These are phyloP conservation scores for Lactifluus hygrophoroides DNA, from an alignment of 768 basidiomycete species.

Conservation along the genomic window DNA sequence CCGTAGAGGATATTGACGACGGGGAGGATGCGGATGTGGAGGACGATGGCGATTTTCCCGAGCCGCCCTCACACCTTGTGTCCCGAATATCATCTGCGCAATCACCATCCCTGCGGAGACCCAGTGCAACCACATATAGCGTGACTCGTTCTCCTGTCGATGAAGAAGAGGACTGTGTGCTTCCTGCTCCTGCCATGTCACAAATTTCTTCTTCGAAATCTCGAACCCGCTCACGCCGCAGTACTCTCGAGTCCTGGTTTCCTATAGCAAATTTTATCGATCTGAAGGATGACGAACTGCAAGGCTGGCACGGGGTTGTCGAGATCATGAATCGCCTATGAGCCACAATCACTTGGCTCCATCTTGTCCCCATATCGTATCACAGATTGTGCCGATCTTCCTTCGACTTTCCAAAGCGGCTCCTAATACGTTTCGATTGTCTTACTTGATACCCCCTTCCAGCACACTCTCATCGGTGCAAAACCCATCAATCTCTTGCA, in stretches of 20 bases:
- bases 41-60: constrained; percentile 27
- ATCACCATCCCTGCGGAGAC: constrained; percentile 8
- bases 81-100: not conserved
- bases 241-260: constrained; percentile 44
- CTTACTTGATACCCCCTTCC: not conserved
- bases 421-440: not conserved
- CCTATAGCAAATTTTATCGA: constrained; percentile 60
- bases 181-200: not conserved
- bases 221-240: constrained; percentile 28
- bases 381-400: constrained; percentile 1
- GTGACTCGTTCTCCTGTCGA: not conserved
- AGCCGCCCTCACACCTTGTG: constrained; percentile 7
- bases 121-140: not conserved
- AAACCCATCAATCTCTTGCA: not conserved
- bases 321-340: constrained; percentile 32
- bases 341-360: not conserved
- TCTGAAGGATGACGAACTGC: constrained; percentile 37
- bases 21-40: constrained; percentile 22
- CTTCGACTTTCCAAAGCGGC: not conserved
- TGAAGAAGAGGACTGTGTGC: constrained; percentile 17
- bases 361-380: not conserved
- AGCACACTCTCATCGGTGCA: not conserved
- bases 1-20: not conserved
- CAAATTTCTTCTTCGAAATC: constrained; percentile 16
- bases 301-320: constrained; percentile 59